A percentile compares a stretch with the other conserved stretches of the same genome.
These are phyloP conservation scores for Candida verbasci DNA, from an alignment of 805 yeast species.

Conservation along the genomic window DNA sequence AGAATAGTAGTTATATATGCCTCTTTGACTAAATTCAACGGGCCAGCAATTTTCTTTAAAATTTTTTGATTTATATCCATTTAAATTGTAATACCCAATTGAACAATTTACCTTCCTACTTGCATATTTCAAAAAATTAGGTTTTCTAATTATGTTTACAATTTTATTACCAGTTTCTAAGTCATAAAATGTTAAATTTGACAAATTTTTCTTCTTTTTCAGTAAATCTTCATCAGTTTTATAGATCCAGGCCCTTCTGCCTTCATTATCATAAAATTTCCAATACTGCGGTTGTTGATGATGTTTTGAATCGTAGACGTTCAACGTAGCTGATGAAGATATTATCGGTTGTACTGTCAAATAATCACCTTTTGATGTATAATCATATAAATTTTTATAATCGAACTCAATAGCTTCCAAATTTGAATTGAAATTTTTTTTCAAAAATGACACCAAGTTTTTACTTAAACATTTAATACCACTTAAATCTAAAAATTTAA, in stretches of 20 bases:
- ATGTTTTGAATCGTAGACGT: neutral
- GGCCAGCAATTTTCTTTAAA: constrained; percentile 35
- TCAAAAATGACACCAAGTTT: constrained; percentile 31
- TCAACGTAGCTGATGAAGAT: neutral
- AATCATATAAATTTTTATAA: constrained; percentile 48
- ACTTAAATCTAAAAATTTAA: constrained; percentile 63
- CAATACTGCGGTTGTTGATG: constrained; percentile 31
- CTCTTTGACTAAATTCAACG: constrained; percentile 47
- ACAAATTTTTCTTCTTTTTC: constrained; percentile 4
- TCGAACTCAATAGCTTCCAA: constrained; percentile 65
- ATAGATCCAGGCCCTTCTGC: constrained; percentile 80
- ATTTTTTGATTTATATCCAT: constrained; percentile 11
- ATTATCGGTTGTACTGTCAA: constrained; percentile 22
- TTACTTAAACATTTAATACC: constrained; percentile 56
- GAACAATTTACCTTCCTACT: constrained; percentile 52
- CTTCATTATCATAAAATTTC: constrained; percentile 57
- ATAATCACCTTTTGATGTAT: constrained; percentile 35
- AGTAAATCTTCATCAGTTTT: constrained; percentile 19
- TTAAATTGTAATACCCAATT: constrained; percentile 44
- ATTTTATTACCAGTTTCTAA: constrained; percentile 60
- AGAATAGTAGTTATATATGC: constrained; percentile 56
- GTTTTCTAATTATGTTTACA: constrained; percentile 40
- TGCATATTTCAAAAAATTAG: constrained; percentile 49
- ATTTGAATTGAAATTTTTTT: constrained; percentile 20
- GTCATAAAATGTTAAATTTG: constrained; percentile 54